Base-by-base conservation (phyloP, 2,329 filamentous ascomycete species). In the Gnomoniopsis sp. region DNA sequence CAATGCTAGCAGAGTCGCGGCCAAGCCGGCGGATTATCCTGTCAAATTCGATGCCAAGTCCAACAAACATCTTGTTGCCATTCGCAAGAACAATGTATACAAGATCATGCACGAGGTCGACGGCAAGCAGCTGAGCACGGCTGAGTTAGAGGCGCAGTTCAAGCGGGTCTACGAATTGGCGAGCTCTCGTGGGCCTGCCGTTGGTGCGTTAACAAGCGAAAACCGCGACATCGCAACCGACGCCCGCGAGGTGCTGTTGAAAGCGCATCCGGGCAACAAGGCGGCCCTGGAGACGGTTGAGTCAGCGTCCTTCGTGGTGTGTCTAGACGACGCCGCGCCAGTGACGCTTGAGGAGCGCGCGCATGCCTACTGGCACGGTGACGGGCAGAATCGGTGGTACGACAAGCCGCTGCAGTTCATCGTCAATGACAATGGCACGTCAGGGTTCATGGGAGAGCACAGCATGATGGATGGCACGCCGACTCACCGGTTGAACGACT, bases 381-480 rank as follows among this genome's bases (percentile, higher is more conserved):
- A 99, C 69, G 95, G 95, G 58, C 81, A 85, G 66, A 99, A 99
- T 81, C 87, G 95, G 65, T 99, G 93, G 93, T 98, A 88, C 71
- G 95, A 99, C 82, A 99, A 99, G 82, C 95, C 95, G 6, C 79
- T 96, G 55, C 93, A 99, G 76, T 98, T 99, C 78, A 96, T 99
- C 72, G 74, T 99, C 78, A 97, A 96, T 75, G 93, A 99, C 73
- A 99, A 99, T 73, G 95, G 95, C 67, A 96, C 95, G 8, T 90
- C 95, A 2, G 95, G 95, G 62, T 99, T 99, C 82, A 93, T 92
- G 83, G 95, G 95, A 70, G 95, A 99, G 78, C 95, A 99, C 82
- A 96, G 90, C 68, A 98, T 99, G 95, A 99, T 99, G 96, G 95
- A 99, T 72, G 95, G 96, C 64, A 99, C 95, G 7, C 93, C 96